Evolutionary conservation across 2,329 filamentous ascomycete species (phyloP).

Genomic region (Aspergillus persii): DNA sequence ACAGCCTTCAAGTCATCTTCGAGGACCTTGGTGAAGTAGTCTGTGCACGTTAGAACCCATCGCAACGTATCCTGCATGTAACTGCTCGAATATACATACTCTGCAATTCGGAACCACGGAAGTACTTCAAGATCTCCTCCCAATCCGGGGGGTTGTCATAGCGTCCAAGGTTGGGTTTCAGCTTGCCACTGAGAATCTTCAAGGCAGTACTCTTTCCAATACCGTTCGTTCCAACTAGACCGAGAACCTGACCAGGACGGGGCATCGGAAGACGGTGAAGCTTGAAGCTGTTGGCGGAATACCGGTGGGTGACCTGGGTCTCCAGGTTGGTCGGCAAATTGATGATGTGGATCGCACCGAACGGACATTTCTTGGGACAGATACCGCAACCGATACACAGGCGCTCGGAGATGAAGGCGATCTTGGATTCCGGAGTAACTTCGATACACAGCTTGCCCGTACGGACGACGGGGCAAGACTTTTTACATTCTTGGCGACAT

Average conservation of each 20-base stretch:
- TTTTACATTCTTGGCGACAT: constrained; percentile 99
- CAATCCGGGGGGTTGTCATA: constrained; percentile 97
- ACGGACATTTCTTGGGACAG: constrained; percentile 98
- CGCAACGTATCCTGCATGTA: neutral
- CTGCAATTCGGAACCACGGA: constrained; percentile 94
- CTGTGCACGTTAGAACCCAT: constrained; percentile 45
- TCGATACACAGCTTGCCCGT: constrained; percentile 98
- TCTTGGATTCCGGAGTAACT: constrained; percentile 81
- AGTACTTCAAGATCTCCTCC: constrained; percentile 98
- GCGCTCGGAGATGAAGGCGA: constrained; percentile 96
- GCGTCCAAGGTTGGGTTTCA: constrained; percentile 94
- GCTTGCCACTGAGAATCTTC: constrained; percentile 96
- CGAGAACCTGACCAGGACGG: constrained; percentile 89
- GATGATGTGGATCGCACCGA: constrained; percentile 99
- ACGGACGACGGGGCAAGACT: constrained; percentile 94
- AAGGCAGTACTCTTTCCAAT: constrained; percentile 99
- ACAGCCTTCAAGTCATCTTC: constrained; percentile 97
- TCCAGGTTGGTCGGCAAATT: constrained; percentile 99
- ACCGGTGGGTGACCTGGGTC: constrained; percentile 95
- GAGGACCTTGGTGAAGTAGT: constrained; percentile 98
- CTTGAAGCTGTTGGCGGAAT: constrained; percentile 99
- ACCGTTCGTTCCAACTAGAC: constrained; percentile 98
- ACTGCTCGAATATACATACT: constrained; percentile 59
- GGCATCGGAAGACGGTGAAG: constrained; percentile 95
- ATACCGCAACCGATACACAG: constrained; percentile 99